phyloP scores from a whole-genome alignment of 257 asterid genomes.

The Gynochthodes officinalis region DNA sequence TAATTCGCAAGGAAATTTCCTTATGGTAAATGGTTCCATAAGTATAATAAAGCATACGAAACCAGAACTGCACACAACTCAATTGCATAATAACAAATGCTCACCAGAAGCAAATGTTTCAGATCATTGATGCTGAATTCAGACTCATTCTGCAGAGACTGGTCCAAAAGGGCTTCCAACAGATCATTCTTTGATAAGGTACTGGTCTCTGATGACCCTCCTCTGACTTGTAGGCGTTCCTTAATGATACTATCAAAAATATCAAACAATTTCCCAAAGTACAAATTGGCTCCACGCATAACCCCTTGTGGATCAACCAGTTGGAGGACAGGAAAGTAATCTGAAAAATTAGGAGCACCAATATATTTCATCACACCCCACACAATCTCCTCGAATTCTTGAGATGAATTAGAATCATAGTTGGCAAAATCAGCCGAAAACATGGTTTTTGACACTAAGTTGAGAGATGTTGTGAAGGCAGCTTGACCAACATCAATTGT shows the following conservation, averaged over 20 bases:
- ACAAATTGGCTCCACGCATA: background rate
- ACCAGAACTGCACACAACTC: too few species aligned
- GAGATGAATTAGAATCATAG: slow-evolving; percentile 11
- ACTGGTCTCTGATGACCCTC: too few species aligned
- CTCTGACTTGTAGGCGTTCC: slow-evolving; percentile 8
- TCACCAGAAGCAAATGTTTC: background rate
- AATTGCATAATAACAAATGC: too few species aligned
- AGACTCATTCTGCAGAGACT: background rate
- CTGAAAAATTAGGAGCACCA: background rate
- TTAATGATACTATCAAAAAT: slow-evolving; percentile 20
- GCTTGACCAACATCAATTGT: slow-evolving; percentile 21
- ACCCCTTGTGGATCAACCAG: slow-evolving; percentile 21
- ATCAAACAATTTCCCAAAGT: background rate
- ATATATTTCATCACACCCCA: background rate
- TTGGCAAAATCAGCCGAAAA: slow-evolving; percentile 20
- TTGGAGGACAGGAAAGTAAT: slow-evolving; percentile 21
- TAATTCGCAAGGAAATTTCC: too few species aligned
- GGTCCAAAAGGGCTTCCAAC: slow-evolving; percentile 28
- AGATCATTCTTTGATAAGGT: slow-evolving; percentile 25
- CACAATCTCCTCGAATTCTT: slow-evolving; percentile 18
- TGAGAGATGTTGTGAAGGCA: slow-evolving; percentile 19
- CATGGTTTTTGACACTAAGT: slow-evolving; percentile 16
- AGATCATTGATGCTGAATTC: background rate
- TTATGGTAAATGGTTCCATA: too few species aligned
- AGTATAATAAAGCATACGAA: too few species aligned